Percentiles rank a stretch among this genome's conserved stretches.
Evolutionary conservation across 1,284 basidiomycete species (phyloP).

Genomic region (Takashimella tepidaria): DNA sequence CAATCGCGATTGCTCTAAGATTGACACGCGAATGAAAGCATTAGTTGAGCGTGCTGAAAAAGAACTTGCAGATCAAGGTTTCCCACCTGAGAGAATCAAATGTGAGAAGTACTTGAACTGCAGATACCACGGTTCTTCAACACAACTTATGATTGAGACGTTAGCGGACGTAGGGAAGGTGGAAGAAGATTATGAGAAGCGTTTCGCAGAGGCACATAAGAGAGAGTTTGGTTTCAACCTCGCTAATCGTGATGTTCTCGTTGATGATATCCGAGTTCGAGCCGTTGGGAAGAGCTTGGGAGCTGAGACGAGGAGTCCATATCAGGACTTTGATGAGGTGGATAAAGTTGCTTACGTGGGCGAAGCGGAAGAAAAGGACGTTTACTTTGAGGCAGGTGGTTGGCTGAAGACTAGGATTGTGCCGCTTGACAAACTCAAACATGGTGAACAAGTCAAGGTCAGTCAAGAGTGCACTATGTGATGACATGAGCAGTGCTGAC

Average conservation of each 20-base stretch:
- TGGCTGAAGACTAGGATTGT: constrained; percentile 26
- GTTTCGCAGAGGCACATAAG: constrained; percentile 34
- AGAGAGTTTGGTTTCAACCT: constrained; percentile 43
- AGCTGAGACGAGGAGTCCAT: constrained; percentile 23
- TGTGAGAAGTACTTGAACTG: constrained; percentile 55
- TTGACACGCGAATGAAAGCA: constrained; percentile 19
- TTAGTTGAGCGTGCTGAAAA: constrained; percentile 52
- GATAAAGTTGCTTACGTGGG: constrained; percentile 10
- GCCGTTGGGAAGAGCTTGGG: constrained; percentile 32
- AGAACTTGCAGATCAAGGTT: constrained; percentile 74
- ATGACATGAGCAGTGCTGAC: neutral
- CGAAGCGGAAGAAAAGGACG: constrained; percentile 17
- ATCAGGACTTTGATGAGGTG: constrained; percentile 21
- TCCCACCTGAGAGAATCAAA: constrained; percentile 63
- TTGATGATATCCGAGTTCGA: constrained; percentile 37
- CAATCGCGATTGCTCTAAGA: constrained; percentile 17
- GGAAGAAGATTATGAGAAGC: constrained; percentile 26
- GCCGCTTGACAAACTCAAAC: constrained; percentile 25
- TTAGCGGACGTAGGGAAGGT: constrained; percentile 8
- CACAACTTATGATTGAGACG: constrained; percentile 39
- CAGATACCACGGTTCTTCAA: constrained; percentile 35
- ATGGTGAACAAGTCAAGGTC: constrained; percentile 30
- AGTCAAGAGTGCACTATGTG: neutral
- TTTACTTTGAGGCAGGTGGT: constrained; percentile 36
- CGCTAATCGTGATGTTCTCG: constrained; percentile 29